Evolutionary conservation across 352 stramenopile genomes (phyloP), one percentile per base, ranked within the genome.

Genomic region (Phytopythium kandeliae): DNA sequence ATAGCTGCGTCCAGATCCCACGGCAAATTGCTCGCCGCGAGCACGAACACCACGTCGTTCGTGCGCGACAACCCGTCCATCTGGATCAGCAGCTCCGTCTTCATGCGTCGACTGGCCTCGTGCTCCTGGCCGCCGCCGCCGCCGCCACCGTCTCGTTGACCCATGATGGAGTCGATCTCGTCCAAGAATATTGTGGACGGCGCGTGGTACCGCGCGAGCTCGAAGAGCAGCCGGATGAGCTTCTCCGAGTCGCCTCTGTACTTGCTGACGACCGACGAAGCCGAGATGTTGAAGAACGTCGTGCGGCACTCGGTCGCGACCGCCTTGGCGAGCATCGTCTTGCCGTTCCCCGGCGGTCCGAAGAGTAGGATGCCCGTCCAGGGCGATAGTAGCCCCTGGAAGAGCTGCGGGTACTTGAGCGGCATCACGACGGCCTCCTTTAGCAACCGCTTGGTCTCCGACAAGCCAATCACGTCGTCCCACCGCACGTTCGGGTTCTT

Each of bases 401-500:
- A 98, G 25, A 98, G 77, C 48, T 98, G 84, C 4, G 95, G 95
- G 54, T 97, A 97, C 69, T 93, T 95, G 40, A 97, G 70, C 10
- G 95, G 95, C 69, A 98, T 93, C 24, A 98, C 92, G 1, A 98
- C 86, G 0, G 93, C 94, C 60, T 98, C 92, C 60, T 97, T 94
- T 16, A 98, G 64, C 22, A 98, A 58, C 19, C 93, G 69, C 58
- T 98, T 98, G 24, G 95, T 96, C 49, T 98, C 89, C 22, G 78
- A 61, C 34, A 97, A 62, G 4, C 81, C 87, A 47, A 96, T 90
- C 31, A 97, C 86, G 46, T 96, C 77, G 52, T 81, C 71, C 87
- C 87, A 97, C n/a, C 75, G 65, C 22, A 94, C 77, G 46, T 95
- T 90, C 15, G 90, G 85, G 51, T 97, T 92, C 54, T 90, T 88